Conservation (phyloP, 2,329 filamentous ascomycete species). For the Aureobasidium sp. region DNA sequence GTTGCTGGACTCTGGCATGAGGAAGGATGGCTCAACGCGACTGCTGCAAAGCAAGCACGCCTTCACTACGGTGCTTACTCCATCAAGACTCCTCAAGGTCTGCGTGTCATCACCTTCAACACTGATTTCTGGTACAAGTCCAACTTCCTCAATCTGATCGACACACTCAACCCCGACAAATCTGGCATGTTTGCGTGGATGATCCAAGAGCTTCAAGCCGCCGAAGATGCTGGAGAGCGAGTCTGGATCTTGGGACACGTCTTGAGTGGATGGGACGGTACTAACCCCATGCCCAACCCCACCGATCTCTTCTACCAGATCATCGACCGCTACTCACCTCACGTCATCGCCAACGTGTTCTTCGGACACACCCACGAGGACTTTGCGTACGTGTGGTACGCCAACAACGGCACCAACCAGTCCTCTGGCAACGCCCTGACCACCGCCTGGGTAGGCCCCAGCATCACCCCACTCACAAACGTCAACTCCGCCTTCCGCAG, state of each 20-base stretch:
- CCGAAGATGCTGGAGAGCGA: conserved; percentile 43
- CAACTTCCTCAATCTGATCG: conserved; percentile 44
- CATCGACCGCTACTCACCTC: conserved; percentile 45
- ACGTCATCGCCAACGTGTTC: conserved; percentile 47
- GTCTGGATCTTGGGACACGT: conserved; percentile 50
- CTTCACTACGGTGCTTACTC: conserved; percentile 50
- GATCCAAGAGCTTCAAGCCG: conserved; percentile 43
- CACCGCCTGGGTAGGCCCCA: conserved; percentile 44
- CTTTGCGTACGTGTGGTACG: conserved; percentile 46
- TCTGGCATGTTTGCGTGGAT: conserved; percentile 42
- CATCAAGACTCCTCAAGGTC: conserved; percentile 43
- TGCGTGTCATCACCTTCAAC: conserved; percentile 46
- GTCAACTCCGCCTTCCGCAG: conserved; percentile 45
- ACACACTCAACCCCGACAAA: conserved; percentile 43
- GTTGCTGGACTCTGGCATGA: conserved; percentile 47
- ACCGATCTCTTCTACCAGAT: conserved; percentile 48
- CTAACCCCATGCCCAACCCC: conserved; percentile 45
- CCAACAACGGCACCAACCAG: conserved; percentile 41
- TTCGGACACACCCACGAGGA: conserved; percentile 50
- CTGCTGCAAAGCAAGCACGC: conserved; percentile 38
- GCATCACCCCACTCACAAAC: conserved; percentile 45
- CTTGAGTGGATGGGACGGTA: conserved; percentile 43
- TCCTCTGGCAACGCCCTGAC: conserved; percentile 35
- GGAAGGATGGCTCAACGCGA: conserved; percentile 44
- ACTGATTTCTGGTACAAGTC: conserved; percentile 41